Evolutionary conservation across 2,329 filamentous ascomycete genomes (phyloP).

Genomic region (Chaetomium sp.): DNA sequence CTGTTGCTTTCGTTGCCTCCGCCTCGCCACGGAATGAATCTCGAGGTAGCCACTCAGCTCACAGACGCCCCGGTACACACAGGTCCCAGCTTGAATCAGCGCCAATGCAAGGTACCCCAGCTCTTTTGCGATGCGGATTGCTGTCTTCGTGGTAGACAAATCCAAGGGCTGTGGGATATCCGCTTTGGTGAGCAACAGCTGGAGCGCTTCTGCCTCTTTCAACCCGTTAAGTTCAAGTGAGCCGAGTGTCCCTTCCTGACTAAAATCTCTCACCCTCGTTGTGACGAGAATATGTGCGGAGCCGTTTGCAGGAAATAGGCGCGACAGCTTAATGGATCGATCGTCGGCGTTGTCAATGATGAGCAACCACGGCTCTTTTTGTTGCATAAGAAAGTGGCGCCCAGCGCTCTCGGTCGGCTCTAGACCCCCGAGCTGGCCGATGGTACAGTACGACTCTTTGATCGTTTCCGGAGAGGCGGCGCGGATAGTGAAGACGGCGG

Average conservation of each 20-base stretch:
- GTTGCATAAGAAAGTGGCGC: constrained; percentile 8
- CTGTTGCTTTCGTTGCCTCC: not conserved
- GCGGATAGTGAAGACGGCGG: constrained; percentile 13
- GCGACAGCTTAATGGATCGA: not conserved
- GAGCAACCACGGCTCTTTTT: constrained; percentile 12
- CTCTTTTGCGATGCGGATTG: constrained; percentile 1
- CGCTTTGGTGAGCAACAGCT: constrained; percentile 10
- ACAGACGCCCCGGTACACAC: constrained; percentile 11
- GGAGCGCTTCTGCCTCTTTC: constrained; percentile 8
- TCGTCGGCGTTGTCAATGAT: constrained; percentile 15
- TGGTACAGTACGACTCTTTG: constrained; percentile 10
- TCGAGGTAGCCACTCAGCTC: constrained; percentile 11
- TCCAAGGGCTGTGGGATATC: constrained; percentile 13
- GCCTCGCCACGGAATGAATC: constrained; percentile 3
- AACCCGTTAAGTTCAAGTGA: constrained; percentile 13
- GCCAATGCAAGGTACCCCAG: constrained; percentile 13
- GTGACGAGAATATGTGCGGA: constrained; percentile 10
- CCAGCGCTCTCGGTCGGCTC: constrained; percentile 11
- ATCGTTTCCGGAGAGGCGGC: constrained; percentile 10
- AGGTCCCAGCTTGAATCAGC: constrained; percentile 13
- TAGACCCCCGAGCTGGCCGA: constrained; percentile 5
- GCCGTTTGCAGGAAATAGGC: not conserved
- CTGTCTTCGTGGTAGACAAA: not conserved
- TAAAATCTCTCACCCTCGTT: constrained; percentile 8
- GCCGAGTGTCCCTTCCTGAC: constrained; percentile 7